A percentile compares a stretch with the other conserved stretches of the same genome.
These are phyloP conservation scores for Pascua guehoae DNA, from an alignment of 1,284 basidiomycete species.

Conservation along the genomic window DNA sequence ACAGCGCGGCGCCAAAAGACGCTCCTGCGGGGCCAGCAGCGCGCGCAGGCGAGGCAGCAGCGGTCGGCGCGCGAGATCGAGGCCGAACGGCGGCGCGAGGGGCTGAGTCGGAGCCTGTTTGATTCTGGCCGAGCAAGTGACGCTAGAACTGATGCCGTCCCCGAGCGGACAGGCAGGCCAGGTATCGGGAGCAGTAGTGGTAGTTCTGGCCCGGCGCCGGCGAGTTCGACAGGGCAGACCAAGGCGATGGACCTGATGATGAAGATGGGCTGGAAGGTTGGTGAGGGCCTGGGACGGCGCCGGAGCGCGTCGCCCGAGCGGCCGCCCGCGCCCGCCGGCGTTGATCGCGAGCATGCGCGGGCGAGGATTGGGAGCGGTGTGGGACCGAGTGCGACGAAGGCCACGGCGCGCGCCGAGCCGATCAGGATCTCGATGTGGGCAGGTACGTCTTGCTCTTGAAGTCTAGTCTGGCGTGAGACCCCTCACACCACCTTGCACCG, in stretches of 20 bases:
- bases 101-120: constrained; percentile 38
- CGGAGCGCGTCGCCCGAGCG: constrained; percentile 20
- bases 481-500: no score
- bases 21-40: constrained; percentile 24
- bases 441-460: background rate
- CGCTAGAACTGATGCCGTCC: background rate
- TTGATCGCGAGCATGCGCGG: background rate
- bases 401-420: constrained; percentile 35
- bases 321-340: constrained; percentile 11
- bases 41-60: constrained; percentile 28
- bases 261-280: constrained; percentile 51
- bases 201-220: background rate
- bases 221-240: constrained; percentile 16
- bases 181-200: background rate
- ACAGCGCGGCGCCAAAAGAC: constrained; percentile 25
- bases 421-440: constrained; percentile 47
- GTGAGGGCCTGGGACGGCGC: constrained; percentile 41
- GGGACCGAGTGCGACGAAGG: constrained; percentile 2
- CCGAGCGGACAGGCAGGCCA: background rate
- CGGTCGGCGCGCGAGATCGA: constrained; percentile 24
- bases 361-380: constrained; percentile 14
- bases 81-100: constrained; percentile 33
- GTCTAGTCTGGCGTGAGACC: no score
- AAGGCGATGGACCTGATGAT: constrained; percentile 48
- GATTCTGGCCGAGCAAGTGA: constrained; percentile 13